Evolutionary conservation across 495 filamentous ascomycete species (phyloP), one percentile per base, ranked within the genome.

Genomic region (Podospora australis): DNA sequence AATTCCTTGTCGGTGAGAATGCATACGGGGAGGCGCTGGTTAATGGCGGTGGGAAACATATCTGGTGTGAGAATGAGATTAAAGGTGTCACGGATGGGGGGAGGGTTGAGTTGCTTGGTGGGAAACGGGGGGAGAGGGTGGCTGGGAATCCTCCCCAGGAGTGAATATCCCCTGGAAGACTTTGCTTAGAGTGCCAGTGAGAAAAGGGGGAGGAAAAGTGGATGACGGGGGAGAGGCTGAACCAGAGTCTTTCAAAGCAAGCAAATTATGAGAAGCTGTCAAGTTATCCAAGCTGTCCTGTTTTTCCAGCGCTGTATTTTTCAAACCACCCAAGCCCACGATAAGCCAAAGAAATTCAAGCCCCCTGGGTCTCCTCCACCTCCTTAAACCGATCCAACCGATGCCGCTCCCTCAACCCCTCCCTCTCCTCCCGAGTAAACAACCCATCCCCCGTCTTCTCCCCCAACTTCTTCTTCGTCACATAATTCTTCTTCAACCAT

Each of bases 401-500:
- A 22, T 60, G 59, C 48, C 19, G 48, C 44, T 47, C 49, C 51
- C 54, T 62, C 24, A 62, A 40, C 49, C 4, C 44, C 14, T 55
- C 62, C 35, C 62, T 46, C 47, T 64, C 62, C 44, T 50, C 52
- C 14, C 26, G 21, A 4, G 56, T 57, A 29, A 47, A 64, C 40
- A 64, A 13, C 5, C 64, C 68, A 39, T 65, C 63, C 1, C 68
- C 64, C 8, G 39, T 61, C 55, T 74, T 75, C 56, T 69, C 59
- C 1, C 72, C 73, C 29, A 75, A 29, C 40, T 65, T 66, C 6
- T 66, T 69, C 49, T 60, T 41, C 3, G 59, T 49, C 13, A 77
- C 53, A 59, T 68, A 75, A 16, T 63, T 52, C 36, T 50, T 47
- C 50, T 62, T 61, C 44, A 74, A 35, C 69, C 70, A 75, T 20